Percentiles rank a stretch among this genome's conserved stretches.
phyloP scores from a whole-genome alignment of 176 grass and related monocot species.

The Elaeis guineensis region DNA sequence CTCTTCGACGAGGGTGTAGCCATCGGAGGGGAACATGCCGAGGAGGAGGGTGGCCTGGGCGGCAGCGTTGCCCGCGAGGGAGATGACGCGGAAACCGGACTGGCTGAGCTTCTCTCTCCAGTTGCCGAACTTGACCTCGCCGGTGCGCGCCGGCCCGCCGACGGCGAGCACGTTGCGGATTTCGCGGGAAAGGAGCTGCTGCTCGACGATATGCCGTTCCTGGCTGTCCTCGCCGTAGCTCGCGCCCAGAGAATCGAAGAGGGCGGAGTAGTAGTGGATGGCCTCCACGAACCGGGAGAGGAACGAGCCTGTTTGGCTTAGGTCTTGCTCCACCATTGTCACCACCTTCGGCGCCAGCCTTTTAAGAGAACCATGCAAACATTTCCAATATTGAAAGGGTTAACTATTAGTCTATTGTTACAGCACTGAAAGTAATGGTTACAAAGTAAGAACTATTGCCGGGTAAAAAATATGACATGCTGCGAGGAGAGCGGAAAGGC shows the following conservation, averaged over 20 bases:
- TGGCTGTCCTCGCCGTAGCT: conserved; percentile 89
- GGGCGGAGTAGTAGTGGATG: conserved; percentile 97
- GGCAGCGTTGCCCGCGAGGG: conserved; percentile 74
- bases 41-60: conserved; percentile 79
- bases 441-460: too few relatives aligned
- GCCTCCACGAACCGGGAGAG: conserved; percentile 91
- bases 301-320: conserved; percentile 85
- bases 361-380: too few relatives aligned
- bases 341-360: conserved; percentile 97
- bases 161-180: conserved; percentile 94
- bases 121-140: conserved; percentile 70
- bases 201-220: conserved; percentile 85
- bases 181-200: conserved; percentile 83
- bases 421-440: too few relatives aligned
- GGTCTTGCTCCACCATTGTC: conserved; percentile 98
- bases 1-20: conserved; percentile 92
- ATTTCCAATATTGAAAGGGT: too few relatives aligned
- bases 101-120: conserved; percentile 84
- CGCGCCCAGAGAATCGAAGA: conserved; percentile 91
- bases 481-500: too few relatives aligned
- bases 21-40: conserved; percentile 92
- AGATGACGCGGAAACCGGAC: conserved; percentile 60
- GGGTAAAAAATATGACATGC: too few relatives aligned
- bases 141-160: conserved; percentile 63
- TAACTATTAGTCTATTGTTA: too few relatives aligned